Evolutionary conservation across 208 protist species (phyloP).

Genomic region (Spongospora subterranea): DNA sequence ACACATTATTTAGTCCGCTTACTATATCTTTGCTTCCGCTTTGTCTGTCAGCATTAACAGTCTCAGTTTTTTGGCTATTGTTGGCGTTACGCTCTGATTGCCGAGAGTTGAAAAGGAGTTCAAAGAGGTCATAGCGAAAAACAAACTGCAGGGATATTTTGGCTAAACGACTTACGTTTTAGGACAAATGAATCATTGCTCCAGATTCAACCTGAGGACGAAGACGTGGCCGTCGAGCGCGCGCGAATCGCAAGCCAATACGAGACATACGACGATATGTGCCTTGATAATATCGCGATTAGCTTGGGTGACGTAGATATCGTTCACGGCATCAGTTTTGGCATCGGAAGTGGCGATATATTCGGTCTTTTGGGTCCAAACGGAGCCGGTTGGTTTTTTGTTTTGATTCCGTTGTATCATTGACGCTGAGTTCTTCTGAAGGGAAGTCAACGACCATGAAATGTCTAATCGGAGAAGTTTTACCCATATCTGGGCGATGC

Average conservation of each 20-base stretch:
- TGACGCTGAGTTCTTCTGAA: neutral
- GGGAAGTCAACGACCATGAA: constrained; percentile 25
- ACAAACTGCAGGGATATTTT: too few species aligned
- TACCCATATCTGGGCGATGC: neutral
- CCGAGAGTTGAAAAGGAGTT: too few species aligned
- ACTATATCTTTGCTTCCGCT: too few species aligned
- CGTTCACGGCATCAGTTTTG: constrained; percentile 36
- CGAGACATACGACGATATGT: neutral
- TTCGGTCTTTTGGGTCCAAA: constrained; percentile 37
- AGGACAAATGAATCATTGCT: too few species aligned
- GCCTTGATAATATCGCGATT: neutral
- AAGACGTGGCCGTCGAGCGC: neutral
- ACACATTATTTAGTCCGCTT: too few species aligned
- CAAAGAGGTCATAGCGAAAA: too few species aligned
- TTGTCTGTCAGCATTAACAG: too few species aligned
- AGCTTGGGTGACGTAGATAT: neutral
- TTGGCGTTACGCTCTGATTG: too few species aligned
- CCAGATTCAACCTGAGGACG: neutral
- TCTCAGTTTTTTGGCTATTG: too few species aligned
- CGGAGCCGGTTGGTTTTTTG: neutral
- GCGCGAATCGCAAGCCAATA: neutral
- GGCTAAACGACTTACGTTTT: too few species aligned
- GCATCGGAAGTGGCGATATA: neutral
- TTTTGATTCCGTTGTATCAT: neutral
- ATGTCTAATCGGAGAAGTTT: constrained; percentile 5